Evolutionary conservation across 352 stramenopile species (phyloP).

Genomic region (Thraustochytrium sp.): DNA sequence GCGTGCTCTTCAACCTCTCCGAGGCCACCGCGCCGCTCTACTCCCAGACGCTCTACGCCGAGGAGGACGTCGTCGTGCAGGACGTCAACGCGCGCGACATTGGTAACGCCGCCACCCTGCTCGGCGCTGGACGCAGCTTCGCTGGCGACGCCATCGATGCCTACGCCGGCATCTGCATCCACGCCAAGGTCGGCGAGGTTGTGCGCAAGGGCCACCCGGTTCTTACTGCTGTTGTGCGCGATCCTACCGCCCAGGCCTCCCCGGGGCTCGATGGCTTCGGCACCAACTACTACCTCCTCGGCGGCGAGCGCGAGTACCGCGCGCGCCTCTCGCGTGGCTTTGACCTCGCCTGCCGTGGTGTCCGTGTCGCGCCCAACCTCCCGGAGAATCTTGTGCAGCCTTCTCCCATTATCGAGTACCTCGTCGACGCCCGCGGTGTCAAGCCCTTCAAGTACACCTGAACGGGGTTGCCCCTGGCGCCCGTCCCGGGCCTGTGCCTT

Average conservation of each 20-base stretch:
- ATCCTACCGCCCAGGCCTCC: neutral
- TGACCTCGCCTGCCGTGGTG: neutral
- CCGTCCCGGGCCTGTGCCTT: no score
- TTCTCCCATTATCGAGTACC: constrained; percentile 24
- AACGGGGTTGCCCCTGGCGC: no score
- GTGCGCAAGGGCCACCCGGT: constrained; percentile 13
- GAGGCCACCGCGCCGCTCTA: neutral
- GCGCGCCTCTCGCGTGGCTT: neutral
- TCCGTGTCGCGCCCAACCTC: neutral
- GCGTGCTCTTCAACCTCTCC: constrained; percentile 10
- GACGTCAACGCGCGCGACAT: constrained; percentile 17
- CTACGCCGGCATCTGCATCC: neutral
- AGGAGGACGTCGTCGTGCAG: constrained; percentile 33
- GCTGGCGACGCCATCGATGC: constrained; percentile 20
- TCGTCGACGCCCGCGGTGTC: constrained; percentile 9
- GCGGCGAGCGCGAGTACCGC: constrained; percentile 17
- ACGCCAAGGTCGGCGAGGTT: constrained; percentile 35
- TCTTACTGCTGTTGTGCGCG: neutral
- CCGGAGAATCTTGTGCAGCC: constrained; percentile 9
- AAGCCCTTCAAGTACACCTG: constrained; percentile 7
- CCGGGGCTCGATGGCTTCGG: neutral
- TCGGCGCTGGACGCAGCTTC: constrained; percentile 19
- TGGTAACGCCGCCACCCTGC: constrained; percentile 5
- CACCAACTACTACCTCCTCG: neutral
- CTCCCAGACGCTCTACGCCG: neutral